Evolutionary conservation across 1,284 basidiomycete genomes (phyloP), one percentile per base, ranked within the genome.

Genomic region (Butyriboletus appendiculatus): DNA sequence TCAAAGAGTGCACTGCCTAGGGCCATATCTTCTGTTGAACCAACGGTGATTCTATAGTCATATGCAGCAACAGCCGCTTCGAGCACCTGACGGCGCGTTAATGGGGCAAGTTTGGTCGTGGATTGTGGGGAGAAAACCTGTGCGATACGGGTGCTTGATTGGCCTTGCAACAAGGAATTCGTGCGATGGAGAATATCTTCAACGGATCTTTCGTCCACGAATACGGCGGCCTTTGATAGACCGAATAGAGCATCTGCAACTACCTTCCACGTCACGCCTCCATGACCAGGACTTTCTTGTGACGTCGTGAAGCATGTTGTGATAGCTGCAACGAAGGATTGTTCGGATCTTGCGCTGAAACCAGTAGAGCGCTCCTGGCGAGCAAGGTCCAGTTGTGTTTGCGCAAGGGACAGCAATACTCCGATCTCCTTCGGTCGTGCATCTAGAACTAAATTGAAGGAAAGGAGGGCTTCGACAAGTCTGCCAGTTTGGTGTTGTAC

Each of bases 211-310:
- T 76, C 74, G 41, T 85, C 74, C 6, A 70, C 62, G 58, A 80
- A 82, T 10, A 70, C 65, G 1, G 76, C 67, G 34, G 74, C 71
- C 18, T 67, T 67, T 2, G 88, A 87, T 0, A 96, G 73, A 47
- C 81, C 76, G 61, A 86, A 86, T 3, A 92, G 73, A 1, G 89
- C 86, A 70, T 99, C 96, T 0, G 84, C 90, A 11, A 88, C 78
- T 4, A 86, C 76, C 72, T 98, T 99, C 96, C 96, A 98, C 0
- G 82, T 85, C 22, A 93, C 78, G 5, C 81, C 76, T 34, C 88
- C 81, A 71, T 90, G 88, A 6, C 83, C 85, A 38, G 81, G 69
- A 41, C 81, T 82, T 11, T 76, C 72, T 32, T 77, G 70, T 48
- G 94, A 73, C 2, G 88, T 78, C 35, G 74, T 67, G n/a, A 86